These are phyloP conservation scores for Myxozyma kluyveri DNA, from an alignment of 805 yeast genomes.

Conservation along the genomic window DNA sequence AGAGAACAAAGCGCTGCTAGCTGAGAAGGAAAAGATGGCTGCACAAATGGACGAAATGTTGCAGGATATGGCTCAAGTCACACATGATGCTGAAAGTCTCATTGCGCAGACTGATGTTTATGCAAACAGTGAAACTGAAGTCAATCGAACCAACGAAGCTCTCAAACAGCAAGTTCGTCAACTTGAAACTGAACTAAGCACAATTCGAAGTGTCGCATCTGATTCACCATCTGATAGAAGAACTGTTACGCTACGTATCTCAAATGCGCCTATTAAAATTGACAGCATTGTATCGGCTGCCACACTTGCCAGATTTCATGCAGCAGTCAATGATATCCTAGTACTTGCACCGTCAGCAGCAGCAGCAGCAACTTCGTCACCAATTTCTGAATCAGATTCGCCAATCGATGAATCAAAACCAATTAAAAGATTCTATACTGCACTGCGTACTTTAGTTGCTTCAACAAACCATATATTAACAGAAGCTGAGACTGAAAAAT, in stretches of 20 bases:
- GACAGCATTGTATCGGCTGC: not conserved
- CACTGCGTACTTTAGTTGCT: constrained; percentile 38
- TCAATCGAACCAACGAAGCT: not conserved
- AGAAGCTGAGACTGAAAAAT: too few species aligned
- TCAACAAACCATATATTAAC: constrained; percentile 35
- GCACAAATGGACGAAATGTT: not conserved
- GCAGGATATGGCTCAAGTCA: not conserved
- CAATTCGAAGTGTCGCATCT: not conserved
- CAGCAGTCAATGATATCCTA: not conserved
- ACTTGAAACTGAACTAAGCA: not conserved
- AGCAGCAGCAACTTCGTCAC: too few species aligned
- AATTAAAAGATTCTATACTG: constrained; percentile 31
- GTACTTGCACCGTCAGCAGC: constrained; percentile 30
- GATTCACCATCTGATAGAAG: not conserved
- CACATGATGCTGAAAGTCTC: not conserved
- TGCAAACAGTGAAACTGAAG: not conserved
- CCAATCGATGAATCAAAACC: constrained; percentile 2
- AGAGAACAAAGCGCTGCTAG: not conserved
- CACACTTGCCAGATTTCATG: constrained; percentile 1
- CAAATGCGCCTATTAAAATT: not conserved
- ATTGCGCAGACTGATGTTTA: not conserved
- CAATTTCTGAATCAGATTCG: too few species aligned
- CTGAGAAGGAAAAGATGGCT: too few species aligned
- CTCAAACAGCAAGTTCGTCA: not conserved
- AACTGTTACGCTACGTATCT: not conserved